These are phyloP conservation scores for Acanthamoeba divionensis DNA, from an alignment of 208 protist species.

Conservation along the genomic window DNA sequence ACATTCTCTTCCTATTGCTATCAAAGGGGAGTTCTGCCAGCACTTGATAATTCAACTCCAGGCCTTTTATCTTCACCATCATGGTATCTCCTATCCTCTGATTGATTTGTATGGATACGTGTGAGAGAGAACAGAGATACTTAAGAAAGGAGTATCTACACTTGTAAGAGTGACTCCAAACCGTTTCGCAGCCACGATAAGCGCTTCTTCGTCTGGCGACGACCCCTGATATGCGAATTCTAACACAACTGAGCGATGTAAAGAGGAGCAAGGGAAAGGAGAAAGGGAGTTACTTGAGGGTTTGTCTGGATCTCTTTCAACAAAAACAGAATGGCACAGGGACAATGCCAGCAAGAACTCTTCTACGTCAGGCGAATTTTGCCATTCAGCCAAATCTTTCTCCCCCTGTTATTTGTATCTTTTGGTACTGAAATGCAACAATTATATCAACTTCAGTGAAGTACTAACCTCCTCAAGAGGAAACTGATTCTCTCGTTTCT, in stretches of 20 bases:
- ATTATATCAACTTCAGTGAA: too few relatives aligned
- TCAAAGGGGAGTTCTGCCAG: slow-evolving; percentile 6
- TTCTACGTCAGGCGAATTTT: not conserved
- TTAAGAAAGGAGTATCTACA: not conserved
- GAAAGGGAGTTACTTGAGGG: not conserved
- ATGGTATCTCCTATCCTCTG: not conserved
- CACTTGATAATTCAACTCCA: not conserved
- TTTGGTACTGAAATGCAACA: too few relatives aligned
- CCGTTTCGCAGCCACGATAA: slow-evolving; percentile 83
- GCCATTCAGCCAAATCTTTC: too few relatives aligned
- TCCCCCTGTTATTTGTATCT: too few relatives aligned
- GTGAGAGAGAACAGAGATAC: not conserved
- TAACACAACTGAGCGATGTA: not conserved
- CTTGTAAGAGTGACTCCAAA: slow-evolving; percentile 65
- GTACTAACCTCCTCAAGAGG: too few relatives aligned
- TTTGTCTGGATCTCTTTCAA: slow-evolving; percentile 30
- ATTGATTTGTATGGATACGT: not conserved
- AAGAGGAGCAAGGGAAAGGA: not conserved
- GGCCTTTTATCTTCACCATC: not conserved
- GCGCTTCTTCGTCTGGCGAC: slow-evolving; percentile 91
- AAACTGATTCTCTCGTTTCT: too few relatives aligned
- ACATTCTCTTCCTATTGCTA: slow-evolving; percentile 63
- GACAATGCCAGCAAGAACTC: slow-evolving; percentile 10
- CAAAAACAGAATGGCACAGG: slow-evolving; percentile 39
- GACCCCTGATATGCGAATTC: slow-evolving; percentile 86